phyloP scores from a whole-genome alignment of 1,139 yeast species.

The Magnusiomyces magnusii region DNA sequence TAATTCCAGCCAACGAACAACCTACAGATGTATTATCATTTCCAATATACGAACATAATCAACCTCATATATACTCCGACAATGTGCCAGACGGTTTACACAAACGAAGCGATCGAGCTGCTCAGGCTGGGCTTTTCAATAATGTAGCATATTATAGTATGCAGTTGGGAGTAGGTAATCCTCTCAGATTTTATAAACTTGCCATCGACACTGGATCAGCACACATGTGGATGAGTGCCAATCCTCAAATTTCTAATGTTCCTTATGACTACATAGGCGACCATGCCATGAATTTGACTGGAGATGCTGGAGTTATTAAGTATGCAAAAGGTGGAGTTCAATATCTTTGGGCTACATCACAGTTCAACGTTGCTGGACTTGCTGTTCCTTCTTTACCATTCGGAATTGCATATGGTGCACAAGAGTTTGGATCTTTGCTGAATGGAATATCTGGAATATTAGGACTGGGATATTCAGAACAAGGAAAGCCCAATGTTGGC shows the following conservation, averaged over 20 bases:
- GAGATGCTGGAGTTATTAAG: not conserved
- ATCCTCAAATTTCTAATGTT: not conserved
- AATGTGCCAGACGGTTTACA: not conserved
- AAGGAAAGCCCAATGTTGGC: slow-evolving; percentile 1
- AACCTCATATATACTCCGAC: not conserved
- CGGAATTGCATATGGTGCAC: not conserved
- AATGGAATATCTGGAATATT: not conserved
- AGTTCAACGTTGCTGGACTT: not conserved
- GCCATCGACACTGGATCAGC: slow-evolving; percentile 1
- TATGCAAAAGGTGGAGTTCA: not conserved
- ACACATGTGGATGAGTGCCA: not conserved
- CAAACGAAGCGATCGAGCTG: not conserved
- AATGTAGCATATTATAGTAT: not conserved
- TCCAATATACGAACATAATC: not conserved
- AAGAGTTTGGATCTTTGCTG: not conserved
- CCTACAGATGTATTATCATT: not conserved
- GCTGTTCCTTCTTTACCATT: not conserved
- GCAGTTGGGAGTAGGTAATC: not conserved
- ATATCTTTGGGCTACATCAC: not conserved
- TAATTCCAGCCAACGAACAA: too few relatives aligned
- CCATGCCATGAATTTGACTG: not conserved
- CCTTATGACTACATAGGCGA: slow-evolving; percentile 1
- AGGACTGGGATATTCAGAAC: not conserved
- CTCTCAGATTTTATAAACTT: not conserved
- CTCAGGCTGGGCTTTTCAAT: not conserved